phyloP scores from a whole-genome alignment of 176 grass and related monocot genomes.

The Lolium rigidum region DNA sequence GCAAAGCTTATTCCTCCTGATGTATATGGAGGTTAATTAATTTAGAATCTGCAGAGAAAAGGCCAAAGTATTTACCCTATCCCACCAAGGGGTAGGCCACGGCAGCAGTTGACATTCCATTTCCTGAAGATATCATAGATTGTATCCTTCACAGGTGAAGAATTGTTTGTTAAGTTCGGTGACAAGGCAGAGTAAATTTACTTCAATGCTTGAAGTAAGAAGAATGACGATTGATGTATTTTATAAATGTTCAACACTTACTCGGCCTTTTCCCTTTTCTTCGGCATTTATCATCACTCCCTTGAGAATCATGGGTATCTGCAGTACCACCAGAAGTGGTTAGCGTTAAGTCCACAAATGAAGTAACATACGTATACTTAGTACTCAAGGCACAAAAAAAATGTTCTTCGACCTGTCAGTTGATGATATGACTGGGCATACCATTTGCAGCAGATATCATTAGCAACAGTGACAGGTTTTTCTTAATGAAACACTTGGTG shows the following conservation, averaged over 20 bases:
- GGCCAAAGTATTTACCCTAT: slow-evolving; percentile 59
- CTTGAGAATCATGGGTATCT: slow-evolving; percentile 56
- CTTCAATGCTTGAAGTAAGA: not conserved
- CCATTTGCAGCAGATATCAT: not conserved
- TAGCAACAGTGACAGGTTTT: not conserved
- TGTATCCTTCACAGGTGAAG: slow-evolving; percentile 41
- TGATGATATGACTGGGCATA: not conserved
- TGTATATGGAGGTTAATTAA: not conserved
- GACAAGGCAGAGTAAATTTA: slow-evolving; percentile 10
- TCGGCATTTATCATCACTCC: slow-evolving; percentile 20
- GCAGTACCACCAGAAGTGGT: slow-evolving; percentile 10
- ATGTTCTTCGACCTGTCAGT: not conserved
- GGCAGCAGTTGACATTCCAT: slow-evolving; percentile 61
- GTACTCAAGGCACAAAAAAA: not conserved
- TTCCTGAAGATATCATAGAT: slow-evolving; percentile 59
- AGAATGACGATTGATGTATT: not conserved
- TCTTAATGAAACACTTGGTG: not conserved
- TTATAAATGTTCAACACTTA: slow-evolving; percentile 39
- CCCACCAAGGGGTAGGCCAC: slow-evolving; percentile 74
- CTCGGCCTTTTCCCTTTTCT: slow-evolving; percentile 46
- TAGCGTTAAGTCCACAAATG: not conserved
- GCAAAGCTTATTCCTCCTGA: not conserved
- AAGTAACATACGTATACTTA: not conserved
- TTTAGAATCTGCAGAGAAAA: slow-evolving; percentile 6
- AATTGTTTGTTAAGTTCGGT: not conserved